Percentiles rank a stretch among this genome's conserved stretches.
phyloP scores from a whole-genome alignment of 768 basidiomycete genomes.

The Leccinum arenicola region DNA sequence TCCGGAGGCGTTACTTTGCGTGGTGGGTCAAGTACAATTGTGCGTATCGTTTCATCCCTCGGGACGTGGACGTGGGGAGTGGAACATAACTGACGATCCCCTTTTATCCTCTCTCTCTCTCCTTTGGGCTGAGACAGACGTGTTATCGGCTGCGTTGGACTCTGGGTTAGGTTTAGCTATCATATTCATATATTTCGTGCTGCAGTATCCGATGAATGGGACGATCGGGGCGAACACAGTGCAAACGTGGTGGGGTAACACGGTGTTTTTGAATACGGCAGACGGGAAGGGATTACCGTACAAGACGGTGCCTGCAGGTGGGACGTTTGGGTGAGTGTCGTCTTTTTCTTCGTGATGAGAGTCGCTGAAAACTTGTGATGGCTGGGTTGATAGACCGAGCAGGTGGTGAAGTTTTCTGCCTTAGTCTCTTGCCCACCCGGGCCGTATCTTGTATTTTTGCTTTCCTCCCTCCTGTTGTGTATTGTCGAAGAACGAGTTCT shows the following conservation, averaged over 20 bases:
- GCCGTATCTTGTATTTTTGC: constrained; percentile 19
- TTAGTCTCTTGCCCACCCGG: background rate
- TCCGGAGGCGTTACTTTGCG: constrained; percentile 57
- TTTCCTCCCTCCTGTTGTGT: constrained; percentile 51
- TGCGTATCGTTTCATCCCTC: constrained; percentile 11
- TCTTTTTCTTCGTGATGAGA: background rate
- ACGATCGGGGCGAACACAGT: constrained; percentile 52
- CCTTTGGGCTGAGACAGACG: constrained; percentile 35
- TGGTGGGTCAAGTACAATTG: constrained; percentile 67
- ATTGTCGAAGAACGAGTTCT: background rate
- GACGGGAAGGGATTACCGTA: constrained; percentile 14
- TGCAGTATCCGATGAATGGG: constrained; percentile 65
- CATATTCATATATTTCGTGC: constrained; percentile 54
- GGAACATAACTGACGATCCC: constrained; percentile 14
- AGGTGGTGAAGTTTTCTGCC: constrained; percentile 5
- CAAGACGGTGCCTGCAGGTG: constrained; percentile 11
- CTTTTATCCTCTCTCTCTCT: background rate
- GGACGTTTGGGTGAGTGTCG: constrained; percentile 29
- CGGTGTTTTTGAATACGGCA: constrained; percentile 27
- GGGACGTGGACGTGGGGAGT: background rate
- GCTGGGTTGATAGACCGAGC: constrained; percentile 4
- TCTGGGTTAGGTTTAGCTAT: constrained; percentile 59
- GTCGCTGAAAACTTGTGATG: constrained; percentile 2
- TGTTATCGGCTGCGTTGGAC: constrained; percentile 71
- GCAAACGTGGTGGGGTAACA: constrained; percentile 74